Conservation (phyloP, 208 protist species). For the Trypanosoma theileri region DNA sequence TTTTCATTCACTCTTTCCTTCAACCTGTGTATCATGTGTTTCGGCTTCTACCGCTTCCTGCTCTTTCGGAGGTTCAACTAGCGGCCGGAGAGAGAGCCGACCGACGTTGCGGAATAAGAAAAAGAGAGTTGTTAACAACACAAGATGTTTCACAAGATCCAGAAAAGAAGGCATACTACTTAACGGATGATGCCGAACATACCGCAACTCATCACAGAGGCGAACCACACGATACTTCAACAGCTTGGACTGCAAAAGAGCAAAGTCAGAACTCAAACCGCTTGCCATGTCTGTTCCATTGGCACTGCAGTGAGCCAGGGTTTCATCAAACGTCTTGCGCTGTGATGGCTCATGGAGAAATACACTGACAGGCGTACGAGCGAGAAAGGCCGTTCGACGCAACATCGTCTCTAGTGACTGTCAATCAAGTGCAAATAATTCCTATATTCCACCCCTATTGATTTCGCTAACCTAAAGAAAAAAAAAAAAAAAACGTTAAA, state of each 20-base stretch:
- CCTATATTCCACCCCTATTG: background rate
- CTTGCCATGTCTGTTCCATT: constrained; percentile 72
- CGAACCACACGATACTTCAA: constrained; percentile 76
- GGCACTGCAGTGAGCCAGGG: constrained; percentile 45
- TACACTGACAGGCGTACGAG: constrained; percentile 41
- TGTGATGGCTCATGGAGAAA: constrained; percentile 63
- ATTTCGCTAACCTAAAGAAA: constrained; percentile 7
- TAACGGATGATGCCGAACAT: constrained; percentile 50
- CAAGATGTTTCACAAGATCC: constrained; percentile 36
- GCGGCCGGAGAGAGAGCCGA: constrained; percentile 38
- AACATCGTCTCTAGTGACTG: constrained; percentile 28
- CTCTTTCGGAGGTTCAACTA: constrained; percentile 39
- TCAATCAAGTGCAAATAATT: constrained; percentile 6
- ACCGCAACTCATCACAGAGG: constrained; percentile 55
- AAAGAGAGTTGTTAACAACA: constrained; percentile 49
- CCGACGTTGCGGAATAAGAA: constrained; percentile 39
- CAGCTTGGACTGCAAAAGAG: constrained; percentile 63
- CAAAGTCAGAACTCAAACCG: constrained; percentile 63
- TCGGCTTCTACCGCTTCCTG: constrained; percentile 11
- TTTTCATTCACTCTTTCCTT: background rate
- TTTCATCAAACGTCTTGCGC: constrained; percentile 53
- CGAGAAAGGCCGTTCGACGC: constrained; percentile 39
- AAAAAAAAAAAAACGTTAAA: constrained; percentile 11
- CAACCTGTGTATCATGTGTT: constrained; percentile 4
- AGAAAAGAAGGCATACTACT: constrained; percentile 39